A percentile compares a stretch with the other conserved stretches of the same genome.
These are phyloP conservation scores for Fragaria vesca DNA, from an alignment of 306 rosid species.

Conservation along the genomic window DNA sequence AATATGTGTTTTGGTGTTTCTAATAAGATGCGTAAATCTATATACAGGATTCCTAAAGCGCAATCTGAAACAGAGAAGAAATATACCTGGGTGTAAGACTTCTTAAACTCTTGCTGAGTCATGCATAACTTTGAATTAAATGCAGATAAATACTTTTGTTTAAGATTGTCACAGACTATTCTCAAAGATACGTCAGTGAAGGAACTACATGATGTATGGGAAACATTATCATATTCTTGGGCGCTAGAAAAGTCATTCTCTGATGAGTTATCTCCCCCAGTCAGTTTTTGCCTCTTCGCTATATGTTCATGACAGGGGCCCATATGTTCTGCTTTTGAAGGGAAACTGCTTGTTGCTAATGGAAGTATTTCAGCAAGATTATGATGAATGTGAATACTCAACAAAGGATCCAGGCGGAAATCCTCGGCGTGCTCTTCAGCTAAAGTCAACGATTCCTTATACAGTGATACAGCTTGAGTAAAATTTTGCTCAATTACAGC, in stretches of 20 bases:
- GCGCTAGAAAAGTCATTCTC: constrained; percentile 32
- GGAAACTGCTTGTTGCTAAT: constrained; percentile 36
- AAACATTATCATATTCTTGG: constrained; percentile 30
- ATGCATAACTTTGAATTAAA: constrained; percentile 66
- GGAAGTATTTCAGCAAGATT: constrained; percentile 84
- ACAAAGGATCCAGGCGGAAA: constrained; percentile 86
- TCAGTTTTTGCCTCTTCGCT: constrained; percentile 66
- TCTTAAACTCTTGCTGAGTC: constrained; percentile 73
- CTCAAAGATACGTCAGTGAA: constrained; percentile 36
- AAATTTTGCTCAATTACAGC: constrained; percentile 58
- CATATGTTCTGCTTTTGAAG: constrained; percentile 37
- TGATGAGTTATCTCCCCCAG: constrained; percentile 35
- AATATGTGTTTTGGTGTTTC: background rate
- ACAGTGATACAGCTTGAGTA: constrained; percentile 69
- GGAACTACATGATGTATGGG: constrained; percentile 33
- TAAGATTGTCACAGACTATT: constrained; percentile 56
- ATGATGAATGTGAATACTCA: constrained; percentile 82
- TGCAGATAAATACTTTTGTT: constrained; percentile 69
- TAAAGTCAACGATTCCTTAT: constrained; percentile 70
- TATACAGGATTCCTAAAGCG: constrained; percentile 8
- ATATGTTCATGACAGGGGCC: constrained; percentile 35
- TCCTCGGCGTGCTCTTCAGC: constrained; percentile 79
- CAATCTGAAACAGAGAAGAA: constrained; percentile 21
- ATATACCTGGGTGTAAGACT: constrained; percentile 62
- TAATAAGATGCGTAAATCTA: background rate